Percentiles rank a stretch among this genome's conserved stretches.
Conservation (phyloP, 176 grass and related monocot genomes). For the Hyparrhenia diplandra region DNA sequence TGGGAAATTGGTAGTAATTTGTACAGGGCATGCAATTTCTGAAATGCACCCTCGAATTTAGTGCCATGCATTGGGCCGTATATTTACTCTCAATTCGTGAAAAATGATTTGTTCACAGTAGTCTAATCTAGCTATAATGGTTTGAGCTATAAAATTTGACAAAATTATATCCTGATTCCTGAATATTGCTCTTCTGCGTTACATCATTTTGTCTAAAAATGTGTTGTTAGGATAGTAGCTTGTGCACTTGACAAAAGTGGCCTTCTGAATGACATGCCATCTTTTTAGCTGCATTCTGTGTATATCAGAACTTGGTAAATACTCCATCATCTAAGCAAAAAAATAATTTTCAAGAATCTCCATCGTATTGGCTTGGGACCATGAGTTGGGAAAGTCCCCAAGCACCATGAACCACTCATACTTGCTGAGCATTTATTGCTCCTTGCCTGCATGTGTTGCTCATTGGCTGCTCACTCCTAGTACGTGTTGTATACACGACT, state of each 20-base stretch:
- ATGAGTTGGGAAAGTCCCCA: too few relatives aligned
- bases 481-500: too few relatives aligned
- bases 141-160: not conserved
- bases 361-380: too few relatives aligned
- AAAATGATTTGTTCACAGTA: not conserved
- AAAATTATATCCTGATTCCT: not conserved
- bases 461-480: too few relatives aligned
- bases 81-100: not conserved
- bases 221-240: not conserved
- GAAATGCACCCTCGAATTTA: not conserved
- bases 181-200: not conserved
- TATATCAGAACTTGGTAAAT: not conserved
- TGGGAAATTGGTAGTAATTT: not conserved
- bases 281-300: not conserved
- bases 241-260: not conserved
- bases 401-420: too few relatives aligned
- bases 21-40: not conserved
- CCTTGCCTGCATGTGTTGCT: too few relatives aligned
- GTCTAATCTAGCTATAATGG: not conserved
- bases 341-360: too few relatives aligned
- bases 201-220: not conserved
- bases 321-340: too few relatives aligned
- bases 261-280: not conserved
- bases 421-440: too few relatives aligned
- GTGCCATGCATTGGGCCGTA: not conserved